Evolutionary conservation across 148 eudicot species (phyloP), one percentile per base, ranked within the genome.

Genomic region (Heliosperma pusillum): DNA sequence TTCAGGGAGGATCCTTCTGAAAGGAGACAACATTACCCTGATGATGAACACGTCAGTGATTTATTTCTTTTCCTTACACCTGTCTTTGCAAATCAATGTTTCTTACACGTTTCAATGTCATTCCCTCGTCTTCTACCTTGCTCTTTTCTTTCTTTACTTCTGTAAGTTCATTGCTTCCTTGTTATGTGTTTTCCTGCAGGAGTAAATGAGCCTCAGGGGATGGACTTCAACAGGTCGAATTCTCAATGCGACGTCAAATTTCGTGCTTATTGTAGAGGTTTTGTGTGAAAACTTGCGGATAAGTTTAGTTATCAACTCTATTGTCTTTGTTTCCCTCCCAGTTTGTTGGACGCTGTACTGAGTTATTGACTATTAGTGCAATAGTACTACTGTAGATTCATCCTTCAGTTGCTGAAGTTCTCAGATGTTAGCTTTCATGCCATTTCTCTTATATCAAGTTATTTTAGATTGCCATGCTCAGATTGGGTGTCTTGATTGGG

Each of bases 21-120:
- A 94, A 82, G 96, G 98, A 26, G 97, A 94, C 80, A 94, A 91
- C 74, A 94, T 94, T 59, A 93, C 98, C 21, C 85, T 91, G 74
- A 94, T 94, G 98, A 90, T 94, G 98, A 93, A 90, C 72, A 76
- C 97, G 91, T 88, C 83, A 56, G 94, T 79, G 21, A 50, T 45
- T 40, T 70, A 2, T 63, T 3, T n/a, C 19, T 0, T 56, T 60
- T 30, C 50, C 30, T 21, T 17, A 27, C 2, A 10, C 15, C 13
- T 76, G n/a, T 45, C 12, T 5, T 36, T 29, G 63, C 30, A 10
- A 16, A 13, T 52, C 2, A 4, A 15, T 20, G 20, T 22, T 56
- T 68, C 10, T 52, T 20, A 2, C 3, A 36, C 15, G 20, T 3
- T 36, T 71, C 19, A 6, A 19, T 19, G 52, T 36, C 17, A 33